Evolutionary conservation across 2,329 filamentous ascomycete genomes (phyloP), one percentile per base, ranked within the genome.

Genomic region (Alternaria rosae): DNA sequence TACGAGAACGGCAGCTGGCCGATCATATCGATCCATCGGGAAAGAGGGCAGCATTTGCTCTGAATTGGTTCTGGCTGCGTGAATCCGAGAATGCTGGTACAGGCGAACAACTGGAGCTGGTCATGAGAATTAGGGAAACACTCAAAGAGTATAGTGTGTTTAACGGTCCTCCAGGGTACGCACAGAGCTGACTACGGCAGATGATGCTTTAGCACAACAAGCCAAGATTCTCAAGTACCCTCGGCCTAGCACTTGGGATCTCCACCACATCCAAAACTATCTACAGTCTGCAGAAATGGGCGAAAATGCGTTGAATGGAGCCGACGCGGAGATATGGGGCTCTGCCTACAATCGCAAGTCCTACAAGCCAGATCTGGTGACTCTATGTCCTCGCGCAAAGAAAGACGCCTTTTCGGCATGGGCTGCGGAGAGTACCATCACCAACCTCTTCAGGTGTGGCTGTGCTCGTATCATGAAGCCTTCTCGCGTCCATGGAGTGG

Each of bases 111-210:
- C 35, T 32, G 11, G n/a, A 15, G 5, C 32, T 57, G 0, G 1
- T 57, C 7, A 11, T 51, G 26, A 43, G 15, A 28, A 51, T 52
- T 10, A 43, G 45, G 5, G 20, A 43, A 17, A 15, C n/a, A 7
- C n/a, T 57, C 0, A 44, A 57, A 25, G 35, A 57, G n/a, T 57
- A 57, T 35, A 51, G 55, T 52, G 30, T 11, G 47, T 32, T 9
- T 7, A 1, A 9, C 0, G 1, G 3, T 35, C 9, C 1, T n/a
- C 32, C 32, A 35, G 6, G 1, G 32, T 6, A 35, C 32, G 32
- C 32, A 35, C 9, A 9, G 2, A n/a, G 32, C 32, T 35, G 32
- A 35, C 32, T 35, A 35, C 5, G 2, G 1, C n/a, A 57, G 54
- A 51, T 57, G 32, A 57, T 1, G 35, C 54, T 2, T 35, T 51